Evolutionary conservation across 306 rosid genomes (phyloP), one percentile per base, ranked within the genome.

Genomic region (Prunus salicina): DNA sequence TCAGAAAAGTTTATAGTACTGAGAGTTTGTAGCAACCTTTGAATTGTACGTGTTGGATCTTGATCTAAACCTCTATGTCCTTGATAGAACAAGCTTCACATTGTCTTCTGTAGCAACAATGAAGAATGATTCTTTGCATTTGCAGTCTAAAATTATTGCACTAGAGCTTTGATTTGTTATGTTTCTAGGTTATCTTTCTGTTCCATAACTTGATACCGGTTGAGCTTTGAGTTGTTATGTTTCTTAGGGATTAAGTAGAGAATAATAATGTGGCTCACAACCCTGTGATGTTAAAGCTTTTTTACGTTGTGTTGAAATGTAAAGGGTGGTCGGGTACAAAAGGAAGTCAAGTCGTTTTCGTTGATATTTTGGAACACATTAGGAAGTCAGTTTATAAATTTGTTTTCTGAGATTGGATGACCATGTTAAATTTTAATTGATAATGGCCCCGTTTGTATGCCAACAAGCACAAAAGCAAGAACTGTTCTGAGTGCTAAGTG

Each of bases 1-100:
- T 81, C 78, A 66, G 71, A 24, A 89, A 82, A 74, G 30, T 85
- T 66, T 80, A 45, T 32, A 34, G 15, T 57, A 70, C 55, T 68
- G 22, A 32, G 58, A 50, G 28, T 80, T 82, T 78, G n/a, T 89
- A 84, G 66, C 13, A 9, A 50, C 53, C 57, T 2, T 25, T 12
- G 43, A 43, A 71, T 12, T 61, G 57, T 45, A 56, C 45, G 55
- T 66, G 68, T 77, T 77, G 60, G 75, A 46, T 64, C 66, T 79
- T 69, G 43, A 38, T 73, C 58, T 61, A 47, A 67, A 79, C 16
- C 41, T 73, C 38, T 72, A 12, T 2, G 22, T 69, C 56, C 25
- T 61, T 66, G 18, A n/a, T 14, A 49, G 22, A 50, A 58, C 45
- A 24, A 24, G 34, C 41, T 58, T 73, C 19, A 16, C 49, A 32